Percentiles rank a stretch among this genome's conserved stretches.
Evolutionary conservation across 352 stramenopile genomes (phyloP).

Genomic region (Globisporangium rhizosaccharum): DNA sequence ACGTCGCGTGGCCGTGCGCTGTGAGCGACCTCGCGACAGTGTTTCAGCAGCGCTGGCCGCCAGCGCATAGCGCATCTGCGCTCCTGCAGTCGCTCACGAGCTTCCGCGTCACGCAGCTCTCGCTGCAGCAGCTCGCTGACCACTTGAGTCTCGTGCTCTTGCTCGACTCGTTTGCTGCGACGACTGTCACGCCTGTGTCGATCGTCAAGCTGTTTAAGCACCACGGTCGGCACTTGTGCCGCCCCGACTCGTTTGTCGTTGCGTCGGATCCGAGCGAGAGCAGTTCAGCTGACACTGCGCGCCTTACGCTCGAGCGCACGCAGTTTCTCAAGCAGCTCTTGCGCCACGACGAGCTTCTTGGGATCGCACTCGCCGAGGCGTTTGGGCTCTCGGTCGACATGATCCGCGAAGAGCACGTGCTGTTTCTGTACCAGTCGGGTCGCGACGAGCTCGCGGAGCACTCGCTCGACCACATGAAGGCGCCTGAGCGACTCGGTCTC

Average conservation of each 20-base stretch:
- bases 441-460: conserved; percentile 64
- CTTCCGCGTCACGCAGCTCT: conserved; percentile 40
- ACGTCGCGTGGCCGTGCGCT: conserved; percentile 36
- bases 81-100: conserved; percentile 40
- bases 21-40: conserved; percentile 40
- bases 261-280: conserved; percentile 10
- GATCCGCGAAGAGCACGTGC: conserved; percentile 72
- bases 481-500: conserved; percentile 49
- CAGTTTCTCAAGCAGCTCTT: conserved; percentile 71
- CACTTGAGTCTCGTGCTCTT: conserved; percentile 76
- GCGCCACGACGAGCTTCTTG: conserved; percentile 53
- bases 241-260: conserved; percentile 47
- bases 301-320: conserved; percentile 35
- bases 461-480: conserved; percentile 69
- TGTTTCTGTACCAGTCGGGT: conserved; percentile 78
- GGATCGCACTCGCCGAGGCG: conserved; percentile 62
- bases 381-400: conserved; percentile 67
- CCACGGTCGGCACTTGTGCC: conserved; percentile 46
- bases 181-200: conserved; percentile 59
- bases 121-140: conserved; percentile 34
- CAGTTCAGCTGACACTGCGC: conserved; percentile 14
- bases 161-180: conserved; percentile 76
- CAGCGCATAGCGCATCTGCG: conserved; percentile 34
- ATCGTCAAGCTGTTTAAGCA: conserved; percentile 59
- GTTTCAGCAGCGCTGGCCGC: conserved; percentile 55